Percentiles rank a stretch among this genome's conserved stretches.
These are phyloP conservation scores for Heliamphora pulchella DNA, from an alignment of 179 eudicot genomes.

Conservation along the genomic window DNA sequence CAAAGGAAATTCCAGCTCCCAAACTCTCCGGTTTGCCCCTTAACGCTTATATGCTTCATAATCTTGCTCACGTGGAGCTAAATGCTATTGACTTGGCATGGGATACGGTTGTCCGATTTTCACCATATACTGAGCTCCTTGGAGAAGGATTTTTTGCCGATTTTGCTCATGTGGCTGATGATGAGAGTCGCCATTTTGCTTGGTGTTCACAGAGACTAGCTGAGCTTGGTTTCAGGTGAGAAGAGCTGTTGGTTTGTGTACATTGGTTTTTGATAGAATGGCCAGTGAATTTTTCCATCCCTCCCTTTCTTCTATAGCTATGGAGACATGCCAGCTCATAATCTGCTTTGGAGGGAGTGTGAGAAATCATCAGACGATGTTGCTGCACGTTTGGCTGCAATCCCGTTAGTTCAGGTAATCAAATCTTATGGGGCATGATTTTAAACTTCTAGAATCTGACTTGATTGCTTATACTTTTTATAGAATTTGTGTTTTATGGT, in stretches of 20 bases:
- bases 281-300: background rate
- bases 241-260: slow-evolving; percentile 1
- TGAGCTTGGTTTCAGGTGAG: slow-evolving; percentile 83
- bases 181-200: slow-evolving; percentile 92
- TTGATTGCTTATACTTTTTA: background rate
- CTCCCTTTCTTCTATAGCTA: slow-evolving; percentile 33
- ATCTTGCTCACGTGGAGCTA: slow-evolving; percentile 91
- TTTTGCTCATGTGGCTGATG: slow-evolving; percentile 97
- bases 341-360: slow-evolving; percentile 89
- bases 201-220: slow-evolving; percentile 88
- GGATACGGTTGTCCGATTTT: slow-evolving; percentile 94
- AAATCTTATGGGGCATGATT: background rate
- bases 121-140: slow-evolving; percentile 59
- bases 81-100: slow-evolving; percentile 92
- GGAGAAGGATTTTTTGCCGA: slow-evolving; percentile 77
- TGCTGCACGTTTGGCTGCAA: slow-evolving; percentile 81
- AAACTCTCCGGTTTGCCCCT: slow-evolving; percentile 79
- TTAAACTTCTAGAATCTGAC: background rate
- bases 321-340: slow-evolving; percentile 96
- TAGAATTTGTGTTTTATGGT: background rate
- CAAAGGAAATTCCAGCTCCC: slow-evolving; percentile 73
- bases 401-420: slow-evolving; percentile 85
- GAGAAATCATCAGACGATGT: slow-evolving; percentile 73
- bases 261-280: slow-evolving; percentile 2
- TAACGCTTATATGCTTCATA: slow-evolving; percentile 88